Conservation (phyloP, 495 filamentous ascomycete genomes). For the Daldinia vernicosa region DNA sequence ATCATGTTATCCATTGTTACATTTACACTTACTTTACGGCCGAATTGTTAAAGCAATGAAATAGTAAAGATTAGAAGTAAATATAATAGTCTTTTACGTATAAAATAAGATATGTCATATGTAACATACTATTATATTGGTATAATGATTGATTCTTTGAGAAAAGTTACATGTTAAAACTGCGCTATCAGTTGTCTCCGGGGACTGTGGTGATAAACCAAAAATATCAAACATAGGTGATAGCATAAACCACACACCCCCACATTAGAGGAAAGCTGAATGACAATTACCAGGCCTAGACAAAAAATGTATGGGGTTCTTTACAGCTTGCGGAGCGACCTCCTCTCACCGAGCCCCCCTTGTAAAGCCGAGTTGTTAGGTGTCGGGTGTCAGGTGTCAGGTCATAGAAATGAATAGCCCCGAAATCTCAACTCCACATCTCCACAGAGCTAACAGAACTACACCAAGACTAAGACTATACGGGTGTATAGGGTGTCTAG, state of each 20-base stretch:
- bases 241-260: neutral
- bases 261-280: neutral
- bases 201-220: too few species aligned
- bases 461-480: neutral
- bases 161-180: too few species aligned
- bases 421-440: slow-evolving; percentile 19
- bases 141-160: too few species aligned
- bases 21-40: too few species aligned
- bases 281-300: neutral
- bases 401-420: slow-evolving; percentile 16
- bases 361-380: neutral
- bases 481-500: slow-evolving; percentile 21
- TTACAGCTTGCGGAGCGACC: neutral
- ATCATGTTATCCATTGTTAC: too few species aligned
- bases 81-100: too few species aligned
- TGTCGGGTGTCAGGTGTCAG: slow-evolving; percentile 28
- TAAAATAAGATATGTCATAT: too few species aligned
- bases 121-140: too few species aligned
- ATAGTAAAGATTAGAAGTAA: too few species aligned
- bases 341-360: slow-evolving; percentile 11
- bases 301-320: neutral
- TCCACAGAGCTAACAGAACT: slow-evolving; percentile 11
- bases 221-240: too few species aligned
- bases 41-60: too few species aligned
- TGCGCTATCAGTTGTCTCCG: too few species aligned